A percentile compares a stretch with the other conserved stretches of the same genome.
phyloP scores from a whole-genome alignment of 2,329 filamentous ascomycete genomes.

The Fusarium veterinarium region DNA sequence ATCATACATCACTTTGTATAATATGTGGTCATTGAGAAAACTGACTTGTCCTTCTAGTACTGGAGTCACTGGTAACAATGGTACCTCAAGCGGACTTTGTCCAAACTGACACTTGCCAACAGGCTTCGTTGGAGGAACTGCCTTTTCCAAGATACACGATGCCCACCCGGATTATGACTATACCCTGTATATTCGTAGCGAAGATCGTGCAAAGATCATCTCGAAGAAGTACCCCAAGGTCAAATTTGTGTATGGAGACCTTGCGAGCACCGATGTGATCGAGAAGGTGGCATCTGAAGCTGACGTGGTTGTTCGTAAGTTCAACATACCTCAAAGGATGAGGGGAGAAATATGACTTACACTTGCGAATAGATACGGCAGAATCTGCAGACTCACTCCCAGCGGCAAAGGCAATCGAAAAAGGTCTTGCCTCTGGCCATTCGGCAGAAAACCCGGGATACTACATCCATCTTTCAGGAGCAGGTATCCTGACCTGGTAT shows the following conservation, averaged over 20 bases:
- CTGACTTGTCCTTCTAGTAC: constrained; percentile 47
- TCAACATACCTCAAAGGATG: constrained; percentile 30
- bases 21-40: not conserved
- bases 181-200: constrained; percentile 59
- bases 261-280: constrained; percentile 59
- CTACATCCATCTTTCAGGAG: constrained; percentile 64
- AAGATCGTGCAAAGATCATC: constrained; percentile 57
- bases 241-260: constrained; percentile 60
- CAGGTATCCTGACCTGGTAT: constrained; percentile 60
- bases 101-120: not conserved
- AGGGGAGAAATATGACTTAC: not conserved
- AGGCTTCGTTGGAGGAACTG: constrained; percentile 66
- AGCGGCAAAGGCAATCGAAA: constrained; percentile 56
- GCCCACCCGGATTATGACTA: constrained; percentile 61
- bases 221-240: constrained; percentile 59
- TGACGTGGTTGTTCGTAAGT: constrained; percentile 61
- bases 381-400: constrained; percentile 59
- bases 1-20: not conserved
- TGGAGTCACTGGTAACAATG: constrained; percentile 55
- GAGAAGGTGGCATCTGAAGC: constrained; percentile 63
- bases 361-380: constrained; percentile 55
- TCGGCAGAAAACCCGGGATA: constrained; percentile 58
- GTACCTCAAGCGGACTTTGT: fast-evolving
- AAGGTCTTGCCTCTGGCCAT: constrained; percentile 58
- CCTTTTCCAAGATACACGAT: constrained; percentile 56